These are phyloP conservation scores for Leishmania tropica DNA, from an alignment of 208 protist species.

Conservation along the genomic window DNA sequence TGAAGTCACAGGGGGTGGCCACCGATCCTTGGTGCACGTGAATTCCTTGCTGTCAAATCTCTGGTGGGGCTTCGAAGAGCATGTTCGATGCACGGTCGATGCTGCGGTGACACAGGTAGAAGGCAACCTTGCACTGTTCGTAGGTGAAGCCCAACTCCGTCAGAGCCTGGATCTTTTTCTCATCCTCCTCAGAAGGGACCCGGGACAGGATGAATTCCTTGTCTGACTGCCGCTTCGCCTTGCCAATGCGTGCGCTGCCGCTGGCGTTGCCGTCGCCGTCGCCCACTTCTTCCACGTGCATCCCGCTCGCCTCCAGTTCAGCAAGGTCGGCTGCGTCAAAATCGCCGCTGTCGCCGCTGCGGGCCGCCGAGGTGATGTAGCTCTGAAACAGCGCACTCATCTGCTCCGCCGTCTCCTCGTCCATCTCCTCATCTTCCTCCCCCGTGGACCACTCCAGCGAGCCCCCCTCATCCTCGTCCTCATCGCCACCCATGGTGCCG, in stretches of 20 bases:
- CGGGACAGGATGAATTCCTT: conserved; percentile 56
- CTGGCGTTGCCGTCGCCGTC: not conserved
- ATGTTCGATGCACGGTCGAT: conserved; percentile 85
- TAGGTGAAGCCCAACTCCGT: conserved; percentile 85
- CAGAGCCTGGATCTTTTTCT: conserved; percentile 84
- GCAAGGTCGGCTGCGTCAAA: conserved; percentile 27
- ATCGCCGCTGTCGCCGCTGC: conserved; percentile 5
- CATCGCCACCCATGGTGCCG: conserved; percentile 16
- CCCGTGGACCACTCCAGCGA: conserved; percentile 30
- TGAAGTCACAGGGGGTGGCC: not conserved
- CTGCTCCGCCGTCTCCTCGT: conserved; percentile 34
- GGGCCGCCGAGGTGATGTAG: conserved; percentile 11
- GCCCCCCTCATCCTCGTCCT: conserved; percentile 24
- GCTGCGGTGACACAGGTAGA: conserved; percentile 80
- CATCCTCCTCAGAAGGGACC: conserved; percentile 72
- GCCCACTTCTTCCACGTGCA: conserved; percentile 32
- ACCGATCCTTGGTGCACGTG: not conserved
- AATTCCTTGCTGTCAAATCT: conserved; percentile 42
- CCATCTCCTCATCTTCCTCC: conserved; percentile 32
- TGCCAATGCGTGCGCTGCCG: conserved; percentile 4
- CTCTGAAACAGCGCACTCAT: conserved; percentile 19
- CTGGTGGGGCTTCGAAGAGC: conserved; percentile 86
- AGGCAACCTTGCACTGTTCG: conserved; percentile 83
- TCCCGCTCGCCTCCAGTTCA: conserved; percentile 30
- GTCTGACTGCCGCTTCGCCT: conserved; percentile 27